Evolutionary conservation across 2,329 filamentous ascomycete species (phyloP), one percentile per base, ranked within the genome.

Genomic region (Pseudogymnoascus sp.): DNA sequence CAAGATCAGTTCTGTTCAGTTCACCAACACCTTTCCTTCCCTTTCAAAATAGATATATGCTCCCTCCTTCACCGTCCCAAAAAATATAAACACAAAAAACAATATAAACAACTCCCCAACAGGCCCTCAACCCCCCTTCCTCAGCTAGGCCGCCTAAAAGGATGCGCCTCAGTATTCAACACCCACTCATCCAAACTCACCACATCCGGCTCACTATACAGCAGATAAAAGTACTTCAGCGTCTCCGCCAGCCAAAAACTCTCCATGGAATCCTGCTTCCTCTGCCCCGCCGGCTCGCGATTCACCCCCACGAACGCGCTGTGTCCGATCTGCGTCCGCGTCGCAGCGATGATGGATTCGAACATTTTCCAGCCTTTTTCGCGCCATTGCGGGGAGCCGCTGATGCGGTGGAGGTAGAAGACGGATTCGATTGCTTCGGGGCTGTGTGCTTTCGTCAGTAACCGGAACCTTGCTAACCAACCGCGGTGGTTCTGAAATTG

Each of bases 171-270:
- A 8, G 75, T 76, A 62, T 76, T 76, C 69, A 88, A 74, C 43
- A 89, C 84, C 75, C 79, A 88, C 5, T 87, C 80, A 72, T 89
- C 86, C 69, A 89, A 71, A 71, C 81, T 87, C 30, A 87, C 76
- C 15, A 81, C 68, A 28, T 79, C 77, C 0, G 88, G 86, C 61
- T 86, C 82, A 20, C 84, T 84, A 71, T 89, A 96, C 58, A 96
- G 79, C 61, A 96, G 73, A 72, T 91, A 96, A 66, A 94, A 96
- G 71, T 96, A 96, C 78, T 96, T 97, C 67, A 96, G 77, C 39
- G 91, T 96, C 79, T 96, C 91, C 3, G 89, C 89, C 63, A 91
- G 78, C 90, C 91, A 96, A 74, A 95, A 96, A 69, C 88, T 92
- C 76, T 96, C 88, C 89, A 93, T 92, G 66, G 79, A 78, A 71